Base-by-base conservation (phyloP, 495 filamentous ascomycete species). In the Arthonia radiata region DNA sequence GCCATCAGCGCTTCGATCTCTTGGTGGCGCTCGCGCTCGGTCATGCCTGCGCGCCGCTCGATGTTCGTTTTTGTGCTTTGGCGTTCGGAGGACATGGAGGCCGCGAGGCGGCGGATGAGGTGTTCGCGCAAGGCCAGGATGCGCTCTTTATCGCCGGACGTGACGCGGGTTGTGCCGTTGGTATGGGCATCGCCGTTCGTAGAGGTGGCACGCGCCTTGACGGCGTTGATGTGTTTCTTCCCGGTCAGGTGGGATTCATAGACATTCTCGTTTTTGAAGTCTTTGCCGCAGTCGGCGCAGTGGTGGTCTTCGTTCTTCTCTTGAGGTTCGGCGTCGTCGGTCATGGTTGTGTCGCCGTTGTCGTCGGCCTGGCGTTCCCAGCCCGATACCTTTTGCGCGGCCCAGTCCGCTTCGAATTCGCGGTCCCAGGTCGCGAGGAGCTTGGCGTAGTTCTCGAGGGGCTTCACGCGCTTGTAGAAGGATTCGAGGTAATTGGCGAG, bases 261-360 rank as follows among this genome's bases (percentile, higher is more conserved):
- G 25, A 92, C 79, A 41, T 90, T 92, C 26, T 86, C 72, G 34
- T 92, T 94, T 45, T 73, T 79, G 52, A 93, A 97, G 23, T 80
- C 76, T 47, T 80, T 93, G 38, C 78, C 72, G 50, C 86, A 97
- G 31, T 80, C 78, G 1, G 66, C 52, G 37, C 86, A 97, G 70
- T 71, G 94, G 15, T 73, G 58, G 1, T 71, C 77, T 17, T 80
- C 75, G 0, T 64, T 61, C 10, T 29, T 32, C 55, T 52, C 33
- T 22, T 57, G 55, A 16, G 54, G 58, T 3, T 46, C 56, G 17
- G 47, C 38, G 12, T 48, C 26, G 5, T 47, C 51, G n/a, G n/a
- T n/a, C n/a, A n/a, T n/a, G 10, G 54, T 58, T 14, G 47, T 42
- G 12, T 44, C 29, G n/a, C 41, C 24, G 5, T 54, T 53, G 23